Base-by-base conservation (phyloP, 495 filamentous ascomycete genomes). In the Neurospora sublineolata region DNA sequence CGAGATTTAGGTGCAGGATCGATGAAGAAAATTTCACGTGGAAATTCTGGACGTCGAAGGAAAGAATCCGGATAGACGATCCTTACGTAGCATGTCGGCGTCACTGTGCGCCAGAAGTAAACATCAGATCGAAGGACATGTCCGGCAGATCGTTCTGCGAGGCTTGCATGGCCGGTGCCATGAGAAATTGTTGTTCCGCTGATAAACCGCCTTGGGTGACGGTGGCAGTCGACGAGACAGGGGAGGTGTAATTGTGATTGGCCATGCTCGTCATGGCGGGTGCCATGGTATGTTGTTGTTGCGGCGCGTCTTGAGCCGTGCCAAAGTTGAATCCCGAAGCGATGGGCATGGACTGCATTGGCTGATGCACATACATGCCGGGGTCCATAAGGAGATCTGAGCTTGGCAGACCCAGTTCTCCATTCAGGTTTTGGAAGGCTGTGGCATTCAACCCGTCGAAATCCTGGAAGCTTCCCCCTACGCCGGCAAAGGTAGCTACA, bases 211-310 rank as follows among this genome's bases (percentile, higher is more conserved):
- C 72, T 42, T 82, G 81, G 3, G 81, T 83, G 69, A 84, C 73
- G 8, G 81, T 82, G 3, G 81, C 78, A 0, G 78, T 78, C 14
- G 82, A 83, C 4, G 82, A 84, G n/a, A 80, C 71, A 0, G 82
- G 75, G 3, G 81, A 83, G 9, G 75, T 79, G 74, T 77, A 79
- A 33, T 73, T 78, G 37, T 79, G 78, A 70, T 76, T 77, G 18
- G 80, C 77, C n/a, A 78, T 71, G 68, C 71, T 72, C 23, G 78
- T 77, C 71, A 81, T 76, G 10, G 73, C 71, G 2, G 76, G 70
- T 1, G 77, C 37, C 68, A 73, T 73, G 71, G 72, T 72, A 27
- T 75, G 74, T 23, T 76, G 72, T 10, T 46, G 37, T 10, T 70
- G 69, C 23, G 52, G 42, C 27, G 52, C 52, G 38, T 73, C 73